Percentiles rank a stretch among this genome's conserved stretches.
Evolutionary conservation across 805 yeast species (phyloP).

Genomic region (Saccharomycopsis sp.): DNA sequence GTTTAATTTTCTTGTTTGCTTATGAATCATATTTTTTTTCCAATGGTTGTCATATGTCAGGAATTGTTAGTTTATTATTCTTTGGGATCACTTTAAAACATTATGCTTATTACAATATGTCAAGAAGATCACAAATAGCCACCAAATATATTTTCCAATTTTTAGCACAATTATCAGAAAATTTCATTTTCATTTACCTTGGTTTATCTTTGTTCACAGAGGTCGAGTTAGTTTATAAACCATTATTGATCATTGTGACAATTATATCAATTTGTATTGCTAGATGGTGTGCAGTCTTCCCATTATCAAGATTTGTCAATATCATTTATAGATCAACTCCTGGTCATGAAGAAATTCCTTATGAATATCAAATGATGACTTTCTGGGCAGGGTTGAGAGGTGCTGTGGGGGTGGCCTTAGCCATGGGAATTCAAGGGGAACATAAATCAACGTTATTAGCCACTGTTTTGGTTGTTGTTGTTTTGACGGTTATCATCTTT

Average conservation of each 20-base stretch:
- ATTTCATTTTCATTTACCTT: conserved; percentile 89
- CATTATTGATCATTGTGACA: conserved; percentile 82
- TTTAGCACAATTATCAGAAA: conserved; percentile 90
- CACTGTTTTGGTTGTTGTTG: conserved; percentile 93
- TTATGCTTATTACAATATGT: conserved; percentile 96
- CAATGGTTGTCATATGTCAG: conserved; percentile 99
- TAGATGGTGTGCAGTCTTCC: conserved; percentile 96
- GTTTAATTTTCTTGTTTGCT: conserved; percentile 80
- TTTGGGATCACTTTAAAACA: conserved; percentile 96
- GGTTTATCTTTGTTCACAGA: conserved; percentile 94
- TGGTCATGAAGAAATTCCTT: conserved; percentile 79
- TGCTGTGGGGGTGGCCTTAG: conserved; percentile 98
- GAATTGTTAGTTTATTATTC: conserved; percentile 87
- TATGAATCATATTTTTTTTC: conserved; percentile 96
- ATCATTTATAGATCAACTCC: conserved; percentile 43
- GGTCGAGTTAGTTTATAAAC: conserved; percentile 90
- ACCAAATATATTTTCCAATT: conserved; percentile 91
- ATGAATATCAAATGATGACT: conserved; percentile 95
- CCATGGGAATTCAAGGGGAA: conserved; percentile 95
- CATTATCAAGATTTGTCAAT: conserved; percentile 75
- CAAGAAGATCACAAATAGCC: conserved; percentile 92
- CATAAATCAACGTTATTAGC: conserved; percentile 81
- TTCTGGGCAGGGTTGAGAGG: conserved; percentile 99
- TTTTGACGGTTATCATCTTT: conserved; percentile 86
- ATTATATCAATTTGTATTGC: conserved; percentile 87